phyloP scores from a whole-genome alignment of 805 yeast genomes.

The Metschnikowia cerradonensis region DNA sequence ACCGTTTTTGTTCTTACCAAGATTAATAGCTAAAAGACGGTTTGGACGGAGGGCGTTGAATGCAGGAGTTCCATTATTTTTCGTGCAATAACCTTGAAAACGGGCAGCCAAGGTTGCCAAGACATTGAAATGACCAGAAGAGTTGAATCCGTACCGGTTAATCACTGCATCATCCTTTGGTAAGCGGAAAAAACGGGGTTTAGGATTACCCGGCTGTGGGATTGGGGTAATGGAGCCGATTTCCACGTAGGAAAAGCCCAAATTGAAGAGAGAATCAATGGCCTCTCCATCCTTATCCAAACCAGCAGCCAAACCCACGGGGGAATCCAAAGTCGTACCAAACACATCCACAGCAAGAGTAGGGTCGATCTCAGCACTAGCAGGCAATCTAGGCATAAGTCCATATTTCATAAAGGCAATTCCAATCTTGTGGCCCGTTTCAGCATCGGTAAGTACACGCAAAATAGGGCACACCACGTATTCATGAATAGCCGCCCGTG shows the following conservation, averaged over 20 bases:
- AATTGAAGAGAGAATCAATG: slow-evolving; percentile 69
- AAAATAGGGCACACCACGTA: slow-evolving; percentile 75
- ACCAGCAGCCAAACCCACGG: slow-evolving; percentile 94
- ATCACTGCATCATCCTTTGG: slow-evolving; percentile 85
- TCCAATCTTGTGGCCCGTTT: slow-evolving; percentile 77
- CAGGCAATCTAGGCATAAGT: slow-evolving; percentile 51
- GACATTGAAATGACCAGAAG: slow-evolving; percentile 79
- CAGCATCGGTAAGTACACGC: slow-evolving; percentile 73
- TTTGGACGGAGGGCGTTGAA: slow-evolving; percentile 55
- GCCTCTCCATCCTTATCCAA: slow-evolving; percentile 92
- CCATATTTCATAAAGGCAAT: slow-evolving; percentile 67
- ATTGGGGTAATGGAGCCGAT: slow-evolving; percentile 90
- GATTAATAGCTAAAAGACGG: slow-evolving; percentile 72
- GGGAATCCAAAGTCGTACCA: slow-evolving; percentile 64
- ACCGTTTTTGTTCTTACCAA: slow-evolving; percentile 90
- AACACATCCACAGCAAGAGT: slow-evolving; percentile 57
- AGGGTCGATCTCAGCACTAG: slow-evolving; percentile 43
- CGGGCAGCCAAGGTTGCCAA: slow-evolving; percentile 64
- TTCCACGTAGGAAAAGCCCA: slow-evolving; percentile 88
- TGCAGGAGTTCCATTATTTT: slow-evolving; percentile 35
- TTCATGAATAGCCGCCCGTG: slow-evolving; percentile 80
- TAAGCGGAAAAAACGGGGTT: slow-evolving; percentile 85
- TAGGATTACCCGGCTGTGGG: slow-evolving; percentile 94
- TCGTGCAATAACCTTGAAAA: slow-evolving; percentile 23
- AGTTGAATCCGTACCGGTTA: slow-evolving; percentile 92